Base-by-base conservation (phyloP, 2,329 filamentous ascomycete species). In the Aschersonia sp. region DNA sequence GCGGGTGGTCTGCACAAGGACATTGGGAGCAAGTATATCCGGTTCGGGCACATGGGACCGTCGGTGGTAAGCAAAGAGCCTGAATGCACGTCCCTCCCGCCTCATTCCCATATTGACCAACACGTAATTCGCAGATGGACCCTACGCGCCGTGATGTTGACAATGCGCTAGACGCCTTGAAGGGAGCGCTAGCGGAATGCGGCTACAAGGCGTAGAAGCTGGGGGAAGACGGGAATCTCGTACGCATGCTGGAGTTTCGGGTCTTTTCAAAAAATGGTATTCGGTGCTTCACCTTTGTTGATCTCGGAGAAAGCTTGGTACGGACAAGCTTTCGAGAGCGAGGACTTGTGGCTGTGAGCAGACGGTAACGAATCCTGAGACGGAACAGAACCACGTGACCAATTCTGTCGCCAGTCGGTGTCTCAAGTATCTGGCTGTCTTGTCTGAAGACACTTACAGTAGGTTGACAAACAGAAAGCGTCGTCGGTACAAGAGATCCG, bases 41-140 rank as follows among this genome's bases (percentile, higher is more conserved):
- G 92, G 31, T 92, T 98, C 59, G 92, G 92, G 42, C 92, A 97
- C 66, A 98, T 98, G 92, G 92, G 92, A 56, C 87, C 97, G 52
- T 92, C 85, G 61, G 84, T 89, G 56, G 79, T 81, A 68, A 68
- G 78, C 4, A 22, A 22, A 22, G 22, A 22, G 22, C 22, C 22
- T 22, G 22, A 22, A 4, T 12, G 35, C 35, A 37, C 3, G 12
- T 4, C 35, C 35, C 12, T 37, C 8, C 35, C 4, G 35, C 12
- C 8, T 37, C 35, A 9, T 4, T 37, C 12, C 12, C 12, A 5
- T 37, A 9, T 37, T 12, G 35, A 12, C 35, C 12, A 5, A 37
- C 35, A 12, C 35, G 12, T 14, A 6, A 4, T 7, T 31, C 43
- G 50, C 47, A 81, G 68, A 86, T 82, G 58, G 87, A 96, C 60